Percentiles rank a stretch among this genome's conserved stretches.
phyloP scores from a whole-genome alignment of 2,329 filamentous ascomycete genomes.

The Aspergillus sclerotialis region DNA sequence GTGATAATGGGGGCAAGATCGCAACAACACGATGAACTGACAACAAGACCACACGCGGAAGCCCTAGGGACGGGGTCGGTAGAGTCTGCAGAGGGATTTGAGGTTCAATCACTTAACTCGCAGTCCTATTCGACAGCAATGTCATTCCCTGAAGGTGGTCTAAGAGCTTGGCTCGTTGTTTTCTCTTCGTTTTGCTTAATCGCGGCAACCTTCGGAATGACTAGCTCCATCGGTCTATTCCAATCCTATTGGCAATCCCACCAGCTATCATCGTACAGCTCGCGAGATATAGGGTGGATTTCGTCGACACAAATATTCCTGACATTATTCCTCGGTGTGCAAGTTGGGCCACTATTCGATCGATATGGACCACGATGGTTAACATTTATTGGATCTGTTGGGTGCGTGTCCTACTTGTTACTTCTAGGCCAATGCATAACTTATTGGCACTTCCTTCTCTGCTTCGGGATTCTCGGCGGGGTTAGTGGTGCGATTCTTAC shows the following conservation, averaged over 20 bases:
- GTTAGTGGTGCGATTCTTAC: slow-evolving; percentile 30
- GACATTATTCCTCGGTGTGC: slow-evolving; percentile 38
- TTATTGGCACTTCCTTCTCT: slow-evolving; percentile 46
- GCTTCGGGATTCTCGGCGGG: slow-evolving; percentile 31
- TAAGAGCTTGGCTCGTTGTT: slow-evolving; percentile 30
- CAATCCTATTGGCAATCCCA: slow-evolving; percentile 42
- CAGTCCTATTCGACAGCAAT: neutral
- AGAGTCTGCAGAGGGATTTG: neutral
- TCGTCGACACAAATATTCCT: slow-evolving; percentile 43
- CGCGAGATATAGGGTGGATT: slow-evolving; percentile 46
- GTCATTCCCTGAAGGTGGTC: slow-evolving; percentile 27
- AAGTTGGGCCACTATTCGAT: slow-evolving; percentile 46
- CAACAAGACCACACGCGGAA: neutral
- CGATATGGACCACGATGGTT: slow-evolving; percentile 41
- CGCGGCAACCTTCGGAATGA: slow-evolving; percentile 40
- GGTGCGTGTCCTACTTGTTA: slow-evolving; percentile 37
- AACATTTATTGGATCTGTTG: slow-evolving; percentile 30
- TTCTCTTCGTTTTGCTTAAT: slow-evolving; percentile 31
- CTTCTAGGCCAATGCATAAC: slow-evolving; percentile 40
- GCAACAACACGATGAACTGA: neutral
- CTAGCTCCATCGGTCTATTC: slow-evolving; percentile 45
- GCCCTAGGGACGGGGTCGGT: neutral
- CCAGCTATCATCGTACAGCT: slow-evolving; percentile 38
- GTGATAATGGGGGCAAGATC: neutral
- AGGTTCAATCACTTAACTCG: neutral